Evolutionary conservation across 169 alveolate genomes (phyloP), one percentile per base, ranked within the genome.

Genomic region (Plasmodium gallinaceum): DNA sequence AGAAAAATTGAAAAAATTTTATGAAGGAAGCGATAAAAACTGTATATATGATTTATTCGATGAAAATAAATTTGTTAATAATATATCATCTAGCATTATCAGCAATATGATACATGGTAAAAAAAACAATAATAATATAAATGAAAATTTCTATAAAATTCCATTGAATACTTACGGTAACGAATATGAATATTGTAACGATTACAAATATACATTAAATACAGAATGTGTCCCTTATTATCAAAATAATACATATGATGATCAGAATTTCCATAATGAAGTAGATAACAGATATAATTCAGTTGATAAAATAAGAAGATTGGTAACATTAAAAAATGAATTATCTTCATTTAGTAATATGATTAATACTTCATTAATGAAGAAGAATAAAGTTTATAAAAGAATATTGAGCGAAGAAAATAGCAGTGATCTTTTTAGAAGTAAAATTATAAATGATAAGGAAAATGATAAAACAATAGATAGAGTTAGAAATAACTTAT

Each of bases 381-480:
- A 20, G 8, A 18, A 24, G 0, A 60, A 54, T 26, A 57, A n/a
- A 7, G n/a, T 74, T 60, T 78, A 64, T 22, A 78, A 66, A 76
- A 76, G 89, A 45, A 26, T 78, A n/a, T 14, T 78, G 54, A 51
- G 24, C 16, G 89, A 78, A 78, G 89, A 78, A 78, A 37, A 20
- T 10, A 24, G 14, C 37, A 9, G 45, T 20, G 73, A 74, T n/a
- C n/a, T 51, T 6, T 52, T 46, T 71, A 71, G 24, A 24, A 42
- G 42, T 57, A 58, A n/a, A 0, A 42, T 48, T 8, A 16, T 3
- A 18, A 42, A 71, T 71, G 42, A 43, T 3, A 51, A 71, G 22
- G 39, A 1, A 32, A 32, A 32, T 2, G 4, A 32, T 32, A 32
- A 2, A 32, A 4, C 6, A 32, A 32, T 32, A 32, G 39, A 32